phyloP scores from a whole-genome alignment of 352 stramenopile genomes.

The Vaucheria bursata region DNA sequence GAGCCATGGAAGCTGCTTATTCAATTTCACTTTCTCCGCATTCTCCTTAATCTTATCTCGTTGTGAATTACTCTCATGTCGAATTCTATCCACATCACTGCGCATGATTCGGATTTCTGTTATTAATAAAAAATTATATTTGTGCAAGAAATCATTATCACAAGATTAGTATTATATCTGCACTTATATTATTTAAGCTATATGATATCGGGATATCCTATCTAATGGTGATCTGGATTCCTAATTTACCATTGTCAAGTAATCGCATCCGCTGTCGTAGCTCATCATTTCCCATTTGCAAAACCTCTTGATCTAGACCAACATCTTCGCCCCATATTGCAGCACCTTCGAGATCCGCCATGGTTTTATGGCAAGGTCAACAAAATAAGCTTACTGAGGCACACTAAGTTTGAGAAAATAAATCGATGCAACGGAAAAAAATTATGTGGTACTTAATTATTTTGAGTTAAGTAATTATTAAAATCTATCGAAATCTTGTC shows the following conservation, averaged over 20 bases:
- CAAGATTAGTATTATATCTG: neutral
- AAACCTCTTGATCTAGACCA: neutral
- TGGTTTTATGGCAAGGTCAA: neutral
- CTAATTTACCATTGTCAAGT: constrained; percentile 72
- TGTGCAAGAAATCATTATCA: neutral
- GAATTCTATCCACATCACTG: constrained; percentile 89
- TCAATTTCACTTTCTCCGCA: constrained; percentile 98
- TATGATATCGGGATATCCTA: neutral
- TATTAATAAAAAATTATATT: neutral
- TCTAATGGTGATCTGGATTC: neutral
- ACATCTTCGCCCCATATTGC: constrained; percentile 8
- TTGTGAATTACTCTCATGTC: constrained; percentile 85
- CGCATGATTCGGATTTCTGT: constrained; percentile 89
- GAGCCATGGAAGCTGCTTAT: constrained; percentile 97
- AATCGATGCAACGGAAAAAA: neutral
- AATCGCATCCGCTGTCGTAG: constrained; percentile 86
- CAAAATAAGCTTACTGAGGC: neutral
- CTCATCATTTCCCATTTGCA: constrained; percentile 83
- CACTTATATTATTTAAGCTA: neutral
- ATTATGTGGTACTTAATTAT: neutral
- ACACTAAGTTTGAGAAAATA: neutral
- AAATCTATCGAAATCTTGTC: neutral
- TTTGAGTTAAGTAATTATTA: neutral
- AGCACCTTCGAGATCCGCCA: constrained; percentile 8
- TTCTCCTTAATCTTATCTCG: constrained; percentile 94